Base-by-base conservation (phyloP, 2,329 filamentous ascomycete genomes). In the Sporothrix curviconia region DNA sequence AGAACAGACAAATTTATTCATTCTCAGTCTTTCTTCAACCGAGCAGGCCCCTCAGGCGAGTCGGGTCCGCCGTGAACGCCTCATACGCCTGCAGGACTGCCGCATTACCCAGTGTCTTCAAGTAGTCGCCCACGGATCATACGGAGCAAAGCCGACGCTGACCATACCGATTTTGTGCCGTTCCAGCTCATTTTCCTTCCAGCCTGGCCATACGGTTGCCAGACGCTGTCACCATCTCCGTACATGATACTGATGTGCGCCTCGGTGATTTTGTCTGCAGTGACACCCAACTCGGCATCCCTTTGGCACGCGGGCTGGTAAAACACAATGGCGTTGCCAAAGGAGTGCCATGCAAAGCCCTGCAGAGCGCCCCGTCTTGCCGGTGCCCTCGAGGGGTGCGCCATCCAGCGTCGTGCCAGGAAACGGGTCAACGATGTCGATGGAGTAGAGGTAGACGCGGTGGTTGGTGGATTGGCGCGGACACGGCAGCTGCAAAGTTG, bases 281-380 rank as follows among this genome's bases (percentile, higher is more conserved):
- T 58, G 15, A 15, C 15, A 9, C 50, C 56, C 17, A 58, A 30
- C 44, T 58, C 43, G 44, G 44, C n/a, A 17, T 49, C 44, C 9
- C 22, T 34, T 6, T 49, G 44, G 17, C 57, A 59, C 12, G 57
- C 51, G 15, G 57, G 57, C 52, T 59, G 57, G 57, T 55, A 34
- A 6, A 59, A 59, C 14, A 59, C 14, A 6, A 59, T 39, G 15
- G 51, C 34, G 39, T 59, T 59, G 51, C 57, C 57, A 39, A 59
- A 55, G 15, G 57, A 55, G 57, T 59, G 57, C 57, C 57, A 59
- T 4, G 57, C 52, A 19, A 59, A 59, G n/a, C 52, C 39, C 1
- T 37, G 46, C 22, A 59, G 39, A 15, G 57, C n/a, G 51, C 6
- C 55, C 55, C 3, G 44, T 5, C 4, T 2, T 4, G 25, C 28